These are phyloP conservation scores for Fusarium newnesense DNA, from an alignment of 2,329 filamentous ascomycete genomes.

Conservation along the genomic window DNA sequence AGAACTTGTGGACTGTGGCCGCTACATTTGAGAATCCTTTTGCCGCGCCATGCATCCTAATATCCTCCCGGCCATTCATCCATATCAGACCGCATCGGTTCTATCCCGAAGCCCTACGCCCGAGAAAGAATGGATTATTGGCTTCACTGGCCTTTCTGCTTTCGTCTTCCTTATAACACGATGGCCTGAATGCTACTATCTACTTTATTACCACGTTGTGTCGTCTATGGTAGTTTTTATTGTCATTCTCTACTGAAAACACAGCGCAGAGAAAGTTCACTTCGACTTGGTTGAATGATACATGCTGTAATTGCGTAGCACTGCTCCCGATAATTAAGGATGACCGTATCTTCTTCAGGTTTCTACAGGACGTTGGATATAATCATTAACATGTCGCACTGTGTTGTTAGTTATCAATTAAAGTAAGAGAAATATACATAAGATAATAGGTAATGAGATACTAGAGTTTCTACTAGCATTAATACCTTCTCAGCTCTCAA, in stretches of 20 bases:
- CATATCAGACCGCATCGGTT: constrained; percentile 18
- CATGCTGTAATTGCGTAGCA: not conserved
- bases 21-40: not conserved
- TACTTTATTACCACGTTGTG: not conserved
- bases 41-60: not conserved
- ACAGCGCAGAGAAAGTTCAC: not conserved
- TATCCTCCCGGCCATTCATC: not conserved
- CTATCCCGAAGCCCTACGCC: constrained; percentile 33
- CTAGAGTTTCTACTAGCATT: not conserved
- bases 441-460: not conserved
- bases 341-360: too few relatives aligned
- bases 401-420: not conserved
- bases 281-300: not conserved
- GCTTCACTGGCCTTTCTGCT: not conserved
- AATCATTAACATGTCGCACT: not conserved
- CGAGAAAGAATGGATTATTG: constrained; percentile 32
- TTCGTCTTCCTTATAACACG: not conserved
- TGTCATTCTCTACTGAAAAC: not conserved
- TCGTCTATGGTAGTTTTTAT: not conserved
- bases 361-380: not conserved
- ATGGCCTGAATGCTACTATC: not conserved
- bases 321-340: not conserved
- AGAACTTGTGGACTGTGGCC: not conserved
- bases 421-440: not conserved
- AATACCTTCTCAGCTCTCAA: not conserved